Base-by-base conservation (phyloP, 441 rosid genomes). In the Gossypium laxum region DNA sequence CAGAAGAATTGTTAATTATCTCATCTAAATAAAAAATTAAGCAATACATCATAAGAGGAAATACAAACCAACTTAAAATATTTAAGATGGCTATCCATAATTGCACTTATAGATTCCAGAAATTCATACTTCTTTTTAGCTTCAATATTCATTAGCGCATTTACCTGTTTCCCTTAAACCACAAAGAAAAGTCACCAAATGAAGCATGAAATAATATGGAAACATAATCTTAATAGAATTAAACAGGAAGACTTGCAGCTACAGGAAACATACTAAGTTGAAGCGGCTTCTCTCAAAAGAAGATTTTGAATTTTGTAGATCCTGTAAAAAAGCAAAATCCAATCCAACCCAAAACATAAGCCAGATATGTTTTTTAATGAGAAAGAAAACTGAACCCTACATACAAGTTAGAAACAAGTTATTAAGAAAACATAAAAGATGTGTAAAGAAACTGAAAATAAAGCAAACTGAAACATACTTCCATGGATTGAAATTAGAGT, bases 11-110 rank as follows among this genome's bases (percentile, higher is more conserved):
- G 22, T 38, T 28, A 38, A 41, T 3, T 55, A 18, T 11, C 50
- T 34, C 32, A 54, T 32, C 50, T 15, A 47, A 34, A 0, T 45
- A 15, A 28, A 77, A 69, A 57, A 43, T 15, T 26, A 43, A 52
- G 60, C 32, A 30, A 60, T 28, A 71, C 47, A 70, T 43, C 66
- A 45, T 56, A 69, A 45, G 6, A 30, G 32, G 45, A 75, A 62
- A 75, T 41, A 47, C 81, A 73, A 56, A 90, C 97, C 88, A 89
- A 91, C 82, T 90, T 92, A 76, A 90, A 92, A 75, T 88, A 87
- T 88, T 91, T 85, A 77, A 92, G 86, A 86, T 92, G 95, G 59
- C 89, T 93, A 84, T 90, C 96, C 98, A 90, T 84, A 73, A 92
- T 88, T 72, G 95, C 91, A 84, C 98, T 89, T 67, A 90, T 76